Conservation (phyloP, 495 filamentous ascomycete species). For the Trichoderma erinaceum region DNA sequence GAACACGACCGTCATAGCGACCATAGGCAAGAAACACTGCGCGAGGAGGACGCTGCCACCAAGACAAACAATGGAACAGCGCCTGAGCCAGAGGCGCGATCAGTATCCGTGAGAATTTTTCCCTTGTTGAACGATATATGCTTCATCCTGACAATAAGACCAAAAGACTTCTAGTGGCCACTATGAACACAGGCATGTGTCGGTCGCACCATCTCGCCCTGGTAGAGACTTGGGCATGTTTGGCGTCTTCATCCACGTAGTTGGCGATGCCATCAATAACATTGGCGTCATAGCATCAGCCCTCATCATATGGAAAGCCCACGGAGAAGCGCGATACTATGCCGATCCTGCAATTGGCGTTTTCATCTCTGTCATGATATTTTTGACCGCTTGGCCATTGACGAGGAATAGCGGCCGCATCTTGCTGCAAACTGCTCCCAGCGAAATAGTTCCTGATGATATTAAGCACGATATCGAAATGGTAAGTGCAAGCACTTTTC, state of each 20-base stretch:
- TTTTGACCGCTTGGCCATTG: conserved; percentile 76
- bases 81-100: not conserved
- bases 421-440: conserved; percentile 79
- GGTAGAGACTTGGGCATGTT: conserved; percentile 79
- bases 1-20: conserved; percentile 15
- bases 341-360: conserved; percentile 81
- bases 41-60: conserved; percentile 14
- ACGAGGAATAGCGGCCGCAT: conserved; percentile 85
- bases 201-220: conserved; percentile 23
- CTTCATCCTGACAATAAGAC: not conserved
- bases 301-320: conserved; percentile 72
- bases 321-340: conserved; percentile 50
- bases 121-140: not conserved
- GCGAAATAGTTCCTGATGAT: conserved; percentile 69
- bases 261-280: conserved; percentile 89
- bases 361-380: conserved; percentile 81
- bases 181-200: conserved; percentile 49
- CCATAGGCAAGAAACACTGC: conserved; percentile 23
- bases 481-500: conserved; percentile 24
- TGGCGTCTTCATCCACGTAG: conserved; percentile 82
- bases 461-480: conserved; percentile 81
- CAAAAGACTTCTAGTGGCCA: conserved; percentile 36
- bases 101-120: not conserved
- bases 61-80: not conserved
- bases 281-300: conserved; percentile 86